These are phyloP conservation scores for Calonectria leucothoes DNA, from an alignment of 2,329 filamentous ascomycete genomes.

Conservation along the genomic window DNA sequence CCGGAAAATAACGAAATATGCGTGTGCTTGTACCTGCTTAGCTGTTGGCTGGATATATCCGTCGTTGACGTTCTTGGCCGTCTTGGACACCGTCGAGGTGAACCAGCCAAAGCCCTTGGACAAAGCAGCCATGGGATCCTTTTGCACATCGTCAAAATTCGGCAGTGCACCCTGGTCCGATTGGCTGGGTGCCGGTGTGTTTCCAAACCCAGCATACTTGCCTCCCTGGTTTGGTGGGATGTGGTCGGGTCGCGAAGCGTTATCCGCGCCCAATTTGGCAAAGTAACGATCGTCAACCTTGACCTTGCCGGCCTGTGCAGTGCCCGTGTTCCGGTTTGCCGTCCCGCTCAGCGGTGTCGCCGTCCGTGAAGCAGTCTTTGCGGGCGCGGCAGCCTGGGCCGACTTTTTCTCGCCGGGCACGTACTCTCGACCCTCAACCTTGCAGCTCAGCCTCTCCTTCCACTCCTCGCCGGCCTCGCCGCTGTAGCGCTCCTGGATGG, in stretches of 20 bases:
- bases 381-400: conserved; percentile 42
- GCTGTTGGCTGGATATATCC: conserved; percentile 94
- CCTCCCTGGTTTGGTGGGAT: conserved; percentile 91
- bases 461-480: conserved; percentile 93
- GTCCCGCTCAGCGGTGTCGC: conserved; percentile 55
- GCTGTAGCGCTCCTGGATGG: conserved; percentile 90
- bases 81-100: conserved; percentile 86
- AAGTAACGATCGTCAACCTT: conserved; percentile 91
- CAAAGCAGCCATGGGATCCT: conserved; percentile 88
- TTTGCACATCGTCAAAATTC: conserved; percentile 87
- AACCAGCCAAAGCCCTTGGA: conserved; percentile 97
- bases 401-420: conserved; percentile 76
- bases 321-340: conserved; percentile 54
- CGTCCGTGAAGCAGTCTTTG: conserved; percentile 51
- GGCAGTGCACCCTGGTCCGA: conserved; percentile 64
- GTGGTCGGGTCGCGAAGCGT: conserved; percentile 78
- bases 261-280: conserved; percentile 83
- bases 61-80: conserved; percentile 91
- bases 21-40: conserved; percentile 72
- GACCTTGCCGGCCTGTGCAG: conserved; percentile 58
- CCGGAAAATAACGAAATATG: neutral
- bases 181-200: conserved; percentile 69
- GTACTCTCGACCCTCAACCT: conserved; percentile 90
- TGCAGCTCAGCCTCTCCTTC: conserved; percentile 89
- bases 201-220: conserved; percentile 93